Evolutionary conservation across 148 eudicot species (phyloP), one percentile per base, ranked within the genome.

Genomic region (Fagopyrum esculentum): DNA sequence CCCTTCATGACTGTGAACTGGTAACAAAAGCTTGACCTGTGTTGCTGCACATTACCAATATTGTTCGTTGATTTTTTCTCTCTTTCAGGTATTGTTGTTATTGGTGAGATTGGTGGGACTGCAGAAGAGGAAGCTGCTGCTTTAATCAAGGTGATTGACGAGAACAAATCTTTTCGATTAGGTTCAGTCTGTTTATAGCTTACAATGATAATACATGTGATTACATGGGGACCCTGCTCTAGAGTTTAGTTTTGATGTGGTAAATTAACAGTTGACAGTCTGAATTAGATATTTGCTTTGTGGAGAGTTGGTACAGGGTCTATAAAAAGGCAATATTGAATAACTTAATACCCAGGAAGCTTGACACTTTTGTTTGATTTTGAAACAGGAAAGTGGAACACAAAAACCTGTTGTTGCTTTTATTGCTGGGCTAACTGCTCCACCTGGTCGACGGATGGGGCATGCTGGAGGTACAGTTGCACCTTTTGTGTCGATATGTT

Each of bases 101-200:
- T 94, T 78, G 98, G 98, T 75, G 98, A 94, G 82, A 94, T 94
- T 61, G 98, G 98, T 74, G 98, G 98, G 44, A 94, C 98, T 48
- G 98, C 98, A 56, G 98, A 94, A 86, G 98, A 94, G 86, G 97
- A 94, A 83, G 98, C 97, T 49, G 96, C 98, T 57, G 93, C 98
- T 78, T 83, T 94, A 54, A 89, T 94, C 76, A 91, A 90, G 97
- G 98, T 94, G 10, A 66, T 96, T 91, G 16, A 71, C 4, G 29
- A 10, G 19, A 71, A 45, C 9, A 17, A 5, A 2, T 17, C 61
- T 51, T 47, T 29, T 30, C 10, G 35, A 26, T 11, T 29, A 11
- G 5, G 4, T 63, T 0, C 69, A 61, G 69, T 29, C 16, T 63
- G 6, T 63, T 10, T 29, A 63, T 63, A 4, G 3, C 1, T 61